Percentiles rank a stretch among this genome's conserved stretches.
These are phyloP conservation scores for Volvariella volvacea DNA, from an alignment of 1,284 basidiomycete genomes.

Conservation along the genomic window DNA sequence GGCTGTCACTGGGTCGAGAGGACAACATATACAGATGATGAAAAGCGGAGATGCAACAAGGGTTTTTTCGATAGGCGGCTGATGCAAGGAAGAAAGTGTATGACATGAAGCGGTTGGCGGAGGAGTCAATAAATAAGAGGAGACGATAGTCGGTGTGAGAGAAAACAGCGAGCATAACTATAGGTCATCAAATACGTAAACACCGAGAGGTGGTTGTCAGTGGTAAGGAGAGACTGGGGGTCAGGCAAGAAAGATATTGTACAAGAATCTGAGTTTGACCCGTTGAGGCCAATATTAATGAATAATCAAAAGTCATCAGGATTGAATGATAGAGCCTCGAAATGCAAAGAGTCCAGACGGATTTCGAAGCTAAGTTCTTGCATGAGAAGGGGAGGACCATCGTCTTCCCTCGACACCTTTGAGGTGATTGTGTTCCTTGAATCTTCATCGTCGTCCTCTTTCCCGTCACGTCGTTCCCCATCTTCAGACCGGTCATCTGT, in stretches of 20 bases:
- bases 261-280: background rate
- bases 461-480: background rate
- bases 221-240: too few species aligned
- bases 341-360: conserved; percentile 62
- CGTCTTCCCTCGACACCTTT: conserved; percentile 2
- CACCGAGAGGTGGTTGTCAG: conserved; percentile 26
- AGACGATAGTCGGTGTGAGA: too few species aligned
- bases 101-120: too few species aligned
- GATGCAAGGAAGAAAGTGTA: too few species aligned
- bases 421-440: background rate
- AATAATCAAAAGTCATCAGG: background rate
- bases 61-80: too few species aligned
- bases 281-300: background rate
- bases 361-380: conserved; percentile 47
- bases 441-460: conserved; percentile 1
- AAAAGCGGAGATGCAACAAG: too few species aligned
- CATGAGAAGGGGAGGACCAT: conserved; percentile 7
- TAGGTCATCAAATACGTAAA: conserved; percentile 31
- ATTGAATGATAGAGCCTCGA: conserved; percentile 53
- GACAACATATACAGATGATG: too few species aligned
- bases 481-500: conserved; percentile 15
- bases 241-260: background rate
- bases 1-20: too few species aligned
- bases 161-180: too few species aligned
- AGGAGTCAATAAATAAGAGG: too few species aligned